Evolutionary conservation across 345 rosid genomes (phyloP).

Genomic region (Eutrema yunnanense): DNA sequence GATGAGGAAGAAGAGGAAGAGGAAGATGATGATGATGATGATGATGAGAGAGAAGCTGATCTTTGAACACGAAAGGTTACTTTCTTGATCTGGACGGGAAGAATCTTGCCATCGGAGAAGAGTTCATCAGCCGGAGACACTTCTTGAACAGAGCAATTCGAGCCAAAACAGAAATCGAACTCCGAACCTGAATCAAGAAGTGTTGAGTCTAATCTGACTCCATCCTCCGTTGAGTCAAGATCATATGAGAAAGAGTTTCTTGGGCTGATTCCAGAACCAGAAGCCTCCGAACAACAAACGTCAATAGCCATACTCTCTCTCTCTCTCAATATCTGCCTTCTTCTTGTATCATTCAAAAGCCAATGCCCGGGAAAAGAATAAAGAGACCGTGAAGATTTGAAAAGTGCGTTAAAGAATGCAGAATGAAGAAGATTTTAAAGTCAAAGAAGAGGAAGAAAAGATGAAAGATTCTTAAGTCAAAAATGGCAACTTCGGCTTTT

Average conservation of each 20-base stretch:
- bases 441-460: conserved; percentile 12
- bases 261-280: conserved; percentile 56
- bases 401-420: conserved; percentile 6
- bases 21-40: conserved; percentile 8
- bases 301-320: conserved; percentile 57
- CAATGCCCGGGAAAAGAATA: conserved; percentile 27
- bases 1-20: conserved; percentile 16
- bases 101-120: conserved; percentile 80
- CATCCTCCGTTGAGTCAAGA: conserved; percentile 38
- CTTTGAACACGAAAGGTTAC: conserved; percentile 8
- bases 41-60: conserved; percentile 22
- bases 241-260: conserved; percentile 74
- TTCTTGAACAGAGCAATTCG: conserved; percentile 41
- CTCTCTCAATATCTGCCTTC: background rate
- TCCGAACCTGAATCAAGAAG: conserved; percentile 52
- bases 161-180: conserved; percentile 58
- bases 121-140: conserved; percentile 81
- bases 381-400: conserved; percentile 15
- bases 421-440: conserved; percentile 21
- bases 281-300: conserved; percentile 57
- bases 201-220: conserved; percentile 40
- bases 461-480: conserved; percentile 39
- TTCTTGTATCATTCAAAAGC: background rate
- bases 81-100: conserved; percentile 61
- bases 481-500: conserved; percentile 45